A percentile compares a stretch with the other conserved stretches of the same genome.
Conservation (phyloP, 1,284 basidiomycete genomes). For the Rhodofomes roseus region DNA sequence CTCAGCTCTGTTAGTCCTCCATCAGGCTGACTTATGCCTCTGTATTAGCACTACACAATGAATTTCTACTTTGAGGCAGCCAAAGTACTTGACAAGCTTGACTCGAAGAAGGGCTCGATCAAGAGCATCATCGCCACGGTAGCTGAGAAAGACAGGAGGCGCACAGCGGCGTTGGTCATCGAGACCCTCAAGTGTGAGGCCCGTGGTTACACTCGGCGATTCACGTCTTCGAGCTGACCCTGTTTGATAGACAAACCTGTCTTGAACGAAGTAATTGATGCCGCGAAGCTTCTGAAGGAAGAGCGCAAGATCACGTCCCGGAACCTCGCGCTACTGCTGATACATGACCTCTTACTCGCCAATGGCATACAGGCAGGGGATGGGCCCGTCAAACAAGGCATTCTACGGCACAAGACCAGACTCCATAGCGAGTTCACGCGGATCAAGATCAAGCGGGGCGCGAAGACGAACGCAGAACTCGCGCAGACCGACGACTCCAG, state of each 20-base stretch:
- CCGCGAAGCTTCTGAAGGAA: constrained; percentile 62
- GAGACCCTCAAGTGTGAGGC: constrained; percentile 89
- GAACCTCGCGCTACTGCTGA: constrained; percentile 77
- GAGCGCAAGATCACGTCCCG: constrained; percentile 73
- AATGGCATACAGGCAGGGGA: constrained; percentile 84
- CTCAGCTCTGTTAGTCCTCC: constrained; percentile 3
- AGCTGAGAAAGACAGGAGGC: constrained; percentile 74
- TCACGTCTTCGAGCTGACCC: constrained; percentile 1
- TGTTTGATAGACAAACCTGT: constrained; percentile 59
- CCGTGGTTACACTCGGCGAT: background rate
- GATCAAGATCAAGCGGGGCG: constrained; percentile 79
- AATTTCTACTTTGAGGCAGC: constrained; percentile 93
- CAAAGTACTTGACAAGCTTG: constrained; percentile 77
- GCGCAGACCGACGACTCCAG: constrained; percentile 56
- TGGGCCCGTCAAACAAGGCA: constrained; percentile 80
- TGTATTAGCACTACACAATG: constrained; percentile 51
- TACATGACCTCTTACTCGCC: constrained; percentile 84
- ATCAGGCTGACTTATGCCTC: constrained; percentile 13
- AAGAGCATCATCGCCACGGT: constrained; percentile 72
- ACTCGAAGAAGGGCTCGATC: constrained; percentile 84
- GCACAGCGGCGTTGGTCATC: constrained; percentile 77
- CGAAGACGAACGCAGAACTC: constrained; percentile 61
- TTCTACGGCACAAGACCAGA: constrained; percentile 85
- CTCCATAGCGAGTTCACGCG: constrained; percentile 82
- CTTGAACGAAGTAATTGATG: constrained; percentile 61